phyloP scores from a whole-genome alignment of 108 stramenopile species.

The Pseudonitzschia delicatissima region DNA sequence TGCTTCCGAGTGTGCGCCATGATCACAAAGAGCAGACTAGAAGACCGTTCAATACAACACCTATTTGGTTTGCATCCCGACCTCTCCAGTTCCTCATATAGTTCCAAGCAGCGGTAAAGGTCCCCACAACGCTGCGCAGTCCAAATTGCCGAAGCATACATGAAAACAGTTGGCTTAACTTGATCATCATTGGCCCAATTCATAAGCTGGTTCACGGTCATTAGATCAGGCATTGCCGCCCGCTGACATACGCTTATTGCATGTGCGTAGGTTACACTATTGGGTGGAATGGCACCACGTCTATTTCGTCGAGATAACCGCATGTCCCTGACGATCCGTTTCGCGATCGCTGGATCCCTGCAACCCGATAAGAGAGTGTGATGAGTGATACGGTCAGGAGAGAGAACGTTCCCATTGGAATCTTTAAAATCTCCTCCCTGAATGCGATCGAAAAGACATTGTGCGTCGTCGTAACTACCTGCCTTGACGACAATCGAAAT shows the following conservation, averaged over 20 bases:
- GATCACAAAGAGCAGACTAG: conserved; percentile 48
- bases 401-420: conserved; percentile 4
- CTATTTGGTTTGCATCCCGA: conserved; percentile 30
- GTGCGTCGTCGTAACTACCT: conserved; percentile 33
- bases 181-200: conserved; percentile 45
- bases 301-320: conserved; percentile 62
- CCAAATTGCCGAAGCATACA: conserved; percentile 79
- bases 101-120: conserved; percentile 23
- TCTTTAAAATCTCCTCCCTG: conserved; percentile 34
- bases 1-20: conserved; percentile 43
- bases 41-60: conserved; percentile 54
- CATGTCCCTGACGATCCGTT: conserved; percentile 47
- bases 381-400: conserved; percentile 47
- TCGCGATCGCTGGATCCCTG: conserved; percentile 27
- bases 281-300: conserved; percentile 43
- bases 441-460: conserved; percentile 33
- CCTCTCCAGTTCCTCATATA: conserved; percentile 53
- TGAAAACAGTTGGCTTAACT: conserved; percentile 50
- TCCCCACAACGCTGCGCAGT: conserved; percentile 53
- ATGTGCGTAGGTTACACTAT: conserved; percentile 51
- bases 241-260: conserved; percentile 56
- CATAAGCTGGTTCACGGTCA: conserved; percentile 37
- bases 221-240: conserved; percentile 32
- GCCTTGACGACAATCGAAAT: conserved; percentile 38
- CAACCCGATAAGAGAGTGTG: conserved; percentile 53